These are phyloP conservation scores for Bolboschoenus planiculmis DNA, from an alignment of 176 grass and related monocot genomes.

Conservation along the genomic window DNA sequence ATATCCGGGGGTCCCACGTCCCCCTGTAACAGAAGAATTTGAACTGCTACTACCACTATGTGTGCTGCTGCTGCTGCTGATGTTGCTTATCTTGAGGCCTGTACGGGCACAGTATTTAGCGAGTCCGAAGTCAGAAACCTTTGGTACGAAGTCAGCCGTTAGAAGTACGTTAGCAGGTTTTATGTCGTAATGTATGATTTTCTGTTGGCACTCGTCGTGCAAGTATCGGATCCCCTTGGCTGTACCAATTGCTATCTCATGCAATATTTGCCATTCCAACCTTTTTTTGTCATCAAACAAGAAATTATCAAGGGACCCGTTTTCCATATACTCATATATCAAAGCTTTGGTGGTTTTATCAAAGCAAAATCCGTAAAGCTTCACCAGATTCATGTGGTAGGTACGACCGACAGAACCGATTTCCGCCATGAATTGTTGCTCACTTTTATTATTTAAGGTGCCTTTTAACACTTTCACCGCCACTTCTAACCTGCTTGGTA, in stretches of 20 bases:
- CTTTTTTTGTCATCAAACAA: constrained; percentile 24
- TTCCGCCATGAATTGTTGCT: constrained; percentile 78
- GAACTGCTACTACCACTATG: neutral
- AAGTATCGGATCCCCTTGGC: constrained; percentile 29
- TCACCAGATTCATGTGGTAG: constrained; percentile 66
- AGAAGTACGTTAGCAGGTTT: constrained; percentile 28
- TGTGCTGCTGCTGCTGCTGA: neutral
- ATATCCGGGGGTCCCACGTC: constrained; percentile 27
- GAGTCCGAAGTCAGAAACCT: constrained; percentile 26
- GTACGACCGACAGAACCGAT: constrained; percentile 57
- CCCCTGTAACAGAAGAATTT: neutral
- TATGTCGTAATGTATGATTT: constrained; percentile 32
- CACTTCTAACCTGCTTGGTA: constrained; percentile 37
- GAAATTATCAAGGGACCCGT: constrained; percentile 56
- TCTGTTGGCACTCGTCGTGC: constrained; percentile 31
- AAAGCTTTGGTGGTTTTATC: constrained; percentile 44
- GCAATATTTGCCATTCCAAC: constrained; percentile 40
- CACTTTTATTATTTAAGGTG: constrained; percentile 32
- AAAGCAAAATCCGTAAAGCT: constrained; percentile 82
- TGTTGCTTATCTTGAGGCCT: neutral
- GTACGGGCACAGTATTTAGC: constrained; percentile 13
- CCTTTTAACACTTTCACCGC: constrained; percentile 54
- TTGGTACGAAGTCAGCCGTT: neutral
- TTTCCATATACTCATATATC: constrained; percentile 71
- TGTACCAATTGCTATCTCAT: constrained; percentile 21